Conservation (phyloP, 2,329 filamentous ascomycete genomes). For the Paecilomyces niveus region DNA sequence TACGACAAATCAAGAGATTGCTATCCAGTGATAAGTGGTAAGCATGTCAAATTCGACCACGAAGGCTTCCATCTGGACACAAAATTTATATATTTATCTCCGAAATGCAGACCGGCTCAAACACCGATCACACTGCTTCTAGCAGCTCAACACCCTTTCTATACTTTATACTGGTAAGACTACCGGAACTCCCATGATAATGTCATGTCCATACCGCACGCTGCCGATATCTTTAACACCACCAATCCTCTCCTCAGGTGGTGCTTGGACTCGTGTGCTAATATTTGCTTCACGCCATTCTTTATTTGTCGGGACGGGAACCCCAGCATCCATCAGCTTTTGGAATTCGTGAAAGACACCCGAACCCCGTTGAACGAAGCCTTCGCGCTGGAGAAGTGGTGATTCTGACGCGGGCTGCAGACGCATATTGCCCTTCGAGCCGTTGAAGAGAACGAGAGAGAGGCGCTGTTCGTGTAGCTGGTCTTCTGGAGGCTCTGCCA, state of each 20-base stretch:
- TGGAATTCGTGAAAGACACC: not conserved
- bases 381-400: conserved; percentile 35
- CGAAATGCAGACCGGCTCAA: not conserved
- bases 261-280: not conserved
- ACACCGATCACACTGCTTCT: not conserved
- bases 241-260: not conserved
- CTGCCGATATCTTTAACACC: not conserved
- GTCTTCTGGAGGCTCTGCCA: conserved; percentile 37
- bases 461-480: conserved; percentile 30
- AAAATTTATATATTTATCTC: too few species aligned
- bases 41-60: too few species aligned
- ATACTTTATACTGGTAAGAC: not conserved
- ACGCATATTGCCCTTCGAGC: conserved; percentile 37
- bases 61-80: too few species aligned
- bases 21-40: too few species aligned
- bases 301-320: not conserved
- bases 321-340: not conserved
- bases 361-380: conserved; percentile 25
- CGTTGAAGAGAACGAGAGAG: conserved; percentile 41
- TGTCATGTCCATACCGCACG: not conserved
- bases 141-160: too few species aligned
- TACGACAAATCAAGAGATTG: too few species aligned
- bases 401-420: conserved; percentile 36
- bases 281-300: not conserved
- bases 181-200: not conserved